phyloP scores from a whole-genome alignment of 805 yeast genomes.

The Zygosaccharomyces bisporus region DNA sequence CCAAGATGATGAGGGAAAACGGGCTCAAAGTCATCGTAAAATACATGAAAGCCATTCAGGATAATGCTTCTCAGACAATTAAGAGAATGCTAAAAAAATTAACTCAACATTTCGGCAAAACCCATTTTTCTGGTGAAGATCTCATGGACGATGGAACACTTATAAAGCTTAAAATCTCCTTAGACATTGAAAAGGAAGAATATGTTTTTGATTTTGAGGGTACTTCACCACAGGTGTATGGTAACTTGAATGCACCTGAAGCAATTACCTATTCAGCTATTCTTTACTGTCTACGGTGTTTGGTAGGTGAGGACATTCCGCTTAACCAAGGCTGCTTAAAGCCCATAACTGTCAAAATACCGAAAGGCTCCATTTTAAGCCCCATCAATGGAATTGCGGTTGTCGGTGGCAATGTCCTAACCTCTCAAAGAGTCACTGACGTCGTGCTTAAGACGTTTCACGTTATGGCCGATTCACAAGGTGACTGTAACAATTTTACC shows the following conservation, averaged over 20 bases:
- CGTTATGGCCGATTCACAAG: slow-evolving; percentile 93
- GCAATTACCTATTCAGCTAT: slow-evolving; percentile 89
- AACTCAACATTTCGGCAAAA: slow-evolving; percentile 41
- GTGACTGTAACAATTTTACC: slow-evolving; percentile 90
- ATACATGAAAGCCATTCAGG: slow-evolving; percentile 80
- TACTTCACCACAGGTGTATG: slow-evolving; percentile 82
- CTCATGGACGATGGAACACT: slow-evolving; percentile 78
- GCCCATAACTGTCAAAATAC: slow-evolving; percentile 68
- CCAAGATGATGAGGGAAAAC: slow-evolving; percentile 58
- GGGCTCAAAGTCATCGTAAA: slow-evolving; percentile 54
- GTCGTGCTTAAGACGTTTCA: slow-evolving; percentile 80
- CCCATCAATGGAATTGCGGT: slow-evolving; percentile 88
- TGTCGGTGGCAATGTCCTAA: slow-evolving; percentile 92
- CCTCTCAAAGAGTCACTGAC: slow-evolving; percentile 91
- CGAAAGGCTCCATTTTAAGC: slow-evolving; percentile 58
- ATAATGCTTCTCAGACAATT: slow-evolving; percentile 74
- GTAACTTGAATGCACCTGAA: slow-evolving; percentile 88
- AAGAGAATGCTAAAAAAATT: slow-evolving; percentile 47
- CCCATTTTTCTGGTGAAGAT: slow-evolving; percentile 51
- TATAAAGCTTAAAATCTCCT: slow-evolving; percentile 52
- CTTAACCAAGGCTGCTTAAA: slow-evolving; percentile 87
- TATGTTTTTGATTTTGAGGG: slow-evolving; percentile 83
- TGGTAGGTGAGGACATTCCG: slow-evolving; percentile 85
- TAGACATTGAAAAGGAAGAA: slow-evolving; percentile 48
- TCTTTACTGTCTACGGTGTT: slow-evolving; percentile 77